Evolutionary conservation across 108 stramenopile species (phyloP), one percentile per base, ranked within the genome.

Genomic region (Mediolabrus comicus): DNA sequence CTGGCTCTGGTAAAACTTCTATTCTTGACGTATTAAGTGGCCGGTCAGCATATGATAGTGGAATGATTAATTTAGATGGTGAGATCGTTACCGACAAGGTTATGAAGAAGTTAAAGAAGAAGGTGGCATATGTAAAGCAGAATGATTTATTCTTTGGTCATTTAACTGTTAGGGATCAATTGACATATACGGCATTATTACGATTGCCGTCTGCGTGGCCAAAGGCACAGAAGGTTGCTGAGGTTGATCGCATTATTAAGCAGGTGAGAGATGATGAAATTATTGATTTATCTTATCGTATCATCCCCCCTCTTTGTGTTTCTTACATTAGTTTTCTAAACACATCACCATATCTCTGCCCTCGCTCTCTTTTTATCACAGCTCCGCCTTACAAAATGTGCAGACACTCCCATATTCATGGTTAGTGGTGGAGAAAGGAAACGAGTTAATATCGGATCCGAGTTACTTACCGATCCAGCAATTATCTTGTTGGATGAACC

Each of bases 401-500:
- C 80, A 9, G 79, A 89, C 51, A 87, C 86, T 34, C 75, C 81
- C 4, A 91, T 91, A 28, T 33, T 33, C 29, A 35, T 88, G 58
- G 53, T 89, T n/a, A 77, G 70, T 30, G 94, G 94, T 32, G 94
- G 94, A 26, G 91, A 95, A 69, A 84, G 74, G 80, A 92, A 92
- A 69, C 83, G 94, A 16, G 83, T 89, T 27, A 90, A 90, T 63
- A 87, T 95, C 62, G 88, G 87, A 24, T 86, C 81, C 29, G 90
- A 90, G 33, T 61, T 89, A 13, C 61, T 94, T 11, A 91, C 90
- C 2, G 75, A 91, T 58, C 93, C 93, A 13, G 46, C 57, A 9
- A 69, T 88, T 19, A 38, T 92, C 4, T 25, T 95, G 17, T 60
- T 95, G 32, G 94, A 95, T 71, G 94, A 95, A 61, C 91, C 94